Base-by-base conservation (phyloP, 1,284 basidiomycete species). In the Meira miltonrushii region DNA sequence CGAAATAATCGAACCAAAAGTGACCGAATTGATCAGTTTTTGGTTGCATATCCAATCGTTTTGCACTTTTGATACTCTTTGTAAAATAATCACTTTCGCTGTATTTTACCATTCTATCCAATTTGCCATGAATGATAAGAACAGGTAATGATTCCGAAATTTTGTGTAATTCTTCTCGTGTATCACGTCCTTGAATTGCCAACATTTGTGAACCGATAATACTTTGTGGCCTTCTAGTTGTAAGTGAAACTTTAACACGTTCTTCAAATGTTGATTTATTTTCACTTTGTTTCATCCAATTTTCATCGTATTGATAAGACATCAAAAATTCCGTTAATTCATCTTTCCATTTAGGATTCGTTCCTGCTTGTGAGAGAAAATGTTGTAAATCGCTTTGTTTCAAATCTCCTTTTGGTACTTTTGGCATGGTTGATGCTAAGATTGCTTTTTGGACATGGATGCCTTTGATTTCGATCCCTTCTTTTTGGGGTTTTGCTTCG, bases 131-230 rank as follows among this genome's bases (percentile, higher is more conserved):
- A 38, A 68, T 66, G 64, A 66, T 59, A 55, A 66, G 59, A 49
- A 61, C 61, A 53, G 59, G 59, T 57, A 68, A 55, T 55, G 56
- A 53, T 12, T 52, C 55, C 52, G 84, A 79, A 84, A 81, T 62
- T 12, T 56, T 49, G 13, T 57, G 39, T 7, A 77, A 62, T 1
- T 59, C 58, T 6, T 61, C 38, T 5, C 67, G 48, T 15, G 64
- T 46, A 23, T 70, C 64, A 10, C 46, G 57, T 6, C 23, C 25
- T n/a, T 60, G 41, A 41, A 77, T 75, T 7, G 75, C 63, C n/a
- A 66, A 10, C 49, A 68, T 61, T 44, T 73, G 71, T 5, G 62
- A 33, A 2, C 46, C 63, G 55, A 76, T 63, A 25, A 72, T 58
- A 33, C 50, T 37, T 44, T 64, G 61, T 15, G 68, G 69, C 10